Evolutionary conservation across 2,329 filamentous ascomycete genomes (phyloP), one percentile per base, ranked within the genome.

Genomic region (Talaromyces islandicus): DNA sequence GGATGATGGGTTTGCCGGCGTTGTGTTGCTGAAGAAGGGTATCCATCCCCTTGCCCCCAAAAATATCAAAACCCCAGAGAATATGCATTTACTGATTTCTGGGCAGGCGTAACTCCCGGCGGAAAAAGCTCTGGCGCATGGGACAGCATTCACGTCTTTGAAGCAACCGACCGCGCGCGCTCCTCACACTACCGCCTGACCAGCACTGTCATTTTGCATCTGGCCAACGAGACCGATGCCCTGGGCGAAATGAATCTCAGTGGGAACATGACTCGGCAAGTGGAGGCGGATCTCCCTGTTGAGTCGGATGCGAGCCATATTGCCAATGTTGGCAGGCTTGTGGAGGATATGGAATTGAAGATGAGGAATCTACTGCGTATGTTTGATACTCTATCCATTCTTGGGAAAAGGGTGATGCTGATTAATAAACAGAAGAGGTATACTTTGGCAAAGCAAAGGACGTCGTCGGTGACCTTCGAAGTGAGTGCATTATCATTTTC

Each of bases 371-470:
- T 97, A 76, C 80, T 99, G 74, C 93, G 80, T 82, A 75, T 64
- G 78, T 72, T 43, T 54, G 38, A 7, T 53, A n/a, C 46, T 21
- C 30, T 14, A 14, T n/a, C n/a, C 14, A 17, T 11, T n/a, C 58
- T 50, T 30, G 52, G 64, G 30, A 24, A 27, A n/a, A 43, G 43
- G 51, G 43, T 21, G 32, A 55, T 52, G 19, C 52, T 63, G 29
- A 57, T 32, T 32, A 25, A 57, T 1, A 25, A 35, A 59, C 67
- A 83, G 81, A 99, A 81, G 94, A 99, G 78, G 94, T 99, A 55
- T 99, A 99, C 80, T 99, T 99, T 78, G 94, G 94, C 73, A 99
- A 99, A 82, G 93, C 94, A 59, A 97, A 96, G 84, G 94, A 99
- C 77, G 92, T 99, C 3, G 93, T 99, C 3, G 94, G 93, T 59